Evolutionary conservation across 164 flowering plant genomes (phyloP), one percentile per base, ranked within the genome.

Genomic region (Platanus orientalis): DNA sequence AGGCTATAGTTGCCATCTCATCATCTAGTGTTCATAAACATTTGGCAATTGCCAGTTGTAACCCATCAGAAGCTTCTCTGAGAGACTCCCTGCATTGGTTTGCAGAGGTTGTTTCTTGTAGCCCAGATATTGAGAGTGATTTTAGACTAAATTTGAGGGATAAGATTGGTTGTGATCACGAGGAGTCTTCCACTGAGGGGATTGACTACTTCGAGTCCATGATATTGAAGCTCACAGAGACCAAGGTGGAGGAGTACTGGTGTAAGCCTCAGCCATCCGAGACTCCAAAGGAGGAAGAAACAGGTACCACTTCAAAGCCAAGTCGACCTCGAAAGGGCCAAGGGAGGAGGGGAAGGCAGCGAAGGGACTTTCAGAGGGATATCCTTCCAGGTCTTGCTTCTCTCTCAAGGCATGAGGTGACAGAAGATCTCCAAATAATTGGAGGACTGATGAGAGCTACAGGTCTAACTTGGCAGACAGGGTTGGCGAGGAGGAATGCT

Each of bases 321-420:
- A 74, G 56, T 23, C 72, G 89, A 39, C 79, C 73, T n/a, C 78
- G 92, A n/a, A 84, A 76, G 69, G 94, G 92, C 24, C 84, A 79
- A n/a, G 76, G 79, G 50, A 84, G 94, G 72, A 78, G 97, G 68
- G 96, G 97, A 57, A 85, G 96, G 78, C 97, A 83, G 66, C 70
- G 85, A 63, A 82, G 88, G 81, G 99, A 95, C 69, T 95, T 95
- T 69, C 99, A 92, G 66, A 80, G 90, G 75, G 99, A 95, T 73
- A 87, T 90, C 64, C 89, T 95, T 54, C 99, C 99, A 1, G 89
- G 96, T 42, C 79, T 95, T 21, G 76, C 76, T 58, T 81, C 99
- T 16, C 71, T 95, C 39, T 86, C 99, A 14, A 77, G 99, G 77
- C 94, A 88, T 24, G 97, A 92, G 69, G 96, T 95, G 27, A 87